These are phyloP conservation scores for Pseudocercospora musae DNA, from an alignment of 2,329 filamentous ascomycete species.

Conservation along the genomic window DNA sequence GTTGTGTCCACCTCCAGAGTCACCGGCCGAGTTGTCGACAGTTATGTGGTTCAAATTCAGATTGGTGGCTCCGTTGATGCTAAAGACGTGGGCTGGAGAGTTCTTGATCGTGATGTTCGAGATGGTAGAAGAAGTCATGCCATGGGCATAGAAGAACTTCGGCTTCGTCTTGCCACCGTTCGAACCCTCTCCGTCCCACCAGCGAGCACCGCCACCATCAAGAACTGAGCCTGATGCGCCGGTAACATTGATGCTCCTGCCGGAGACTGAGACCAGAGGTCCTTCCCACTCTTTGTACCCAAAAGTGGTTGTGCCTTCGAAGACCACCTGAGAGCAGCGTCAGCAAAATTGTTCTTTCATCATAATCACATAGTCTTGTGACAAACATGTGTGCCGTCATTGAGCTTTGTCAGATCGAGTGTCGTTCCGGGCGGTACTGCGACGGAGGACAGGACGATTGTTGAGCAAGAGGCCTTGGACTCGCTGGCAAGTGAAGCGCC, in stretches of 20 bases:
- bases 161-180: conserved; percentile 46
- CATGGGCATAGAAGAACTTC: conserved; percentile 42
- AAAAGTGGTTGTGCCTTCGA: conserved; percentile 63
- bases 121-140: conserved; percentile 39
- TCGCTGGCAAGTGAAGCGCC: conserved; percentile 29
- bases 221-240: conserved; percentile 53
- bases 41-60: conserved; percentile 39
- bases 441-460: conserved; percentile 32
- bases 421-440: conserved; percentile 37
- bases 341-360: neutral
- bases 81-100: conserved; percentile 42
- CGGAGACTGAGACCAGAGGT: conserved; percentile 60
- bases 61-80: conserved; percentile 35
- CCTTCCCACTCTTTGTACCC: conserved; percentile 63
- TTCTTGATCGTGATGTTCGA: conserved; percentile 41
- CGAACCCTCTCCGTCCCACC: conserved; percentile 47
- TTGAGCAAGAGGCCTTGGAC: conserved; percentile 31
- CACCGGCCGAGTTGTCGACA: conserved; percentile 39
- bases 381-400: conserved; percentile 41
- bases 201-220: conserved; percentile 45
- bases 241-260: conserved; percentile 53
- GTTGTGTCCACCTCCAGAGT: conserved; percentile 40
- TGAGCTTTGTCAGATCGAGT: conserved; percentile 41
- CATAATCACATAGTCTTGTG: neutral
- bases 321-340: conserved; percentile 48